Percentiles rank a stretch among this genome's conserved stretches.
These are phyloP conservation scores for Ogataea zsoltii DNA, from an alignment of 805 yeast species.

Conservation along the genomic window DNA sequence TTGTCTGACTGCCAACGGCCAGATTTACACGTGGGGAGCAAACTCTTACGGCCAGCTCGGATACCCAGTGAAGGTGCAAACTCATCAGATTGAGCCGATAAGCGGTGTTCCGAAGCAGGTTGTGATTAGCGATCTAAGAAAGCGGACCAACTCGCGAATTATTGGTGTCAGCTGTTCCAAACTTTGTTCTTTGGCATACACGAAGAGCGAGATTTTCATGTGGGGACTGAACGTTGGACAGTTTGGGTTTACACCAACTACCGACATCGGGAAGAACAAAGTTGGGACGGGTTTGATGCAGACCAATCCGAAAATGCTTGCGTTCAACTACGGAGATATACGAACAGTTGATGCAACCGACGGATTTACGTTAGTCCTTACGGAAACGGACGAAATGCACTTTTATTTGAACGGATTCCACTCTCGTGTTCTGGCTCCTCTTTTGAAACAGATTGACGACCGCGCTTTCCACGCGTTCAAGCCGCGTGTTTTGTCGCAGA, in stretches of 20 bases:
- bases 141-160: conserved; percentile 29
- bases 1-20: conserved; percentile 51
- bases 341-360: conserved; percentile 65
- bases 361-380: conserved; percentile 64
- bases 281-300: conserved; percentile 14
- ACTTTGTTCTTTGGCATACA: conserved; percentile 65
- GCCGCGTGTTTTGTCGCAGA: conserved; percentile 51
- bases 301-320: conserved; percentile 27
- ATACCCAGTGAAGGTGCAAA: conserved; percentile 34
- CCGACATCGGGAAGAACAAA: conserved; percentile 16
- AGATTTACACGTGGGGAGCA: conserved; percentile 79
- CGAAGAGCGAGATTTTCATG: conserved; percentile 47
- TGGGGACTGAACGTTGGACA: conserved; percentile 89
- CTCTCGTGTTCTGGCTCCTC: conserved; percentile 43
- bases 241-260: conserved; percentile 53
- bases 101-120: conserved; percentile 41
- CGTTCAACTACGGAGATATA: conserved; percentile 49
- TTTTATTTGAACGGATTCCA: conserved; percentile 60
- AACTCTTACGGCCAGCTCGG: conserved; percentile 73
- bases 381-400: conserved; percentile 59
- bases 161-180: conserved; percentile 61
- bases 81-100: conserved; percentile 29
- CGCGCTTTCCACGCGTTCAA: conserved; percentile 54
- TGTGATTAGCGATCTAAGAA: conserved; percentile 43
- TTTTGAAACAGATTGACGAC: conserved; percentile 35